A percentile compares a stretch with the other conserved stretches of the same genome.
Conservation (phyloP, 1,139 yeast species). For the Geotrichum australiense region DNA sequence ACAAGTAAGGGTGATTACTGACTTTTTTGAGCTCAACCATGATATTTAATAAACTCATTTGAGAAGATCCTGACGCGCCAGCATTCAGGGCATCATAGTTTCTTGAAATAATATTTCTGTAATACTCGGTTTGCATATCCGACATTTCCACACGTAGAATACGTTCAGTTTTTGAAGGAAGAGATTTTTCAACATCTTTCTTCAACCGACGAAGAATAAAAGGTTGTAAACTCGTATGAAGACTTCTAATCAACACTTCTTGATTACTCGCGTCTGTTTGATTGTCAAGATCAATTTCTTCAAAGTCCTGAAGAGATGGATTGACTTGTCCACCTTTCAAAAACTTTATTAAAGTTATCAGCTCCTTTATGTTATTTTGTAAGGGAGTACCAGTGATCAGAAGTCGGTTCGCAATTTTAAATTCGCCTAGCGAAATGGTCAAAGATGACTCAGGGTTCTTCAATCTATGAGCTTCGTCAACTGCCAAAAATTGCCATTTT, state of each 20-base stretch:
- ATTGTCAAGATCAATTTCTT: slow-evolving; percentile 82
- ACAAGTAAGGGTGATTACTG: slow-evolving; percentile 91
- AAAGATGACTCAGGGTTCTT: slow-evolving; percentile 91
- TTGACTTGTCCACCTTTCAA: slow-evolving; percentile 86
- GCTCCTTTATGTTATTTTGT: slow-evolving; percentile 90
- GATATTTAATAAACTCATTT: slow-evolving; percentile 76
- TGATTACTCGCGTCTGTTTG: slow-evolving; percentile 70
- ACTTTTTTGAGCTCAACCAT: slow-evolving; percentile 97
- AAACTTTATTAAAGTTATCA: slow-evolving; percentile 91
- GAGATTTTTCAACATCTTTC: slow-evolving; percentile 93
- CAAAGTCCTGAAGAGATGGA: slow-evolving; percentile 14
- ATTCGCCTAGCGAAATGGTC: slow-evolving; percentile 77
- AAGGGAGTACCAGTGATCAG: slow-evolving; percentile 97
- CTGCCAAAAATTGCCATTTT: slow-evolving; percentile 95
- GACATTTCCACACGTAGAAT: slow-evolving; percentile 91
- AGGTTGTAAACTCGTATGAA: slow-evolving; percentile 82
- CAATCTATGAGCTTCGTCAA: slow-evolving; percentile 96
- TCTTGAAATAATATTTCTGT: slow-evolving; percentile 84
- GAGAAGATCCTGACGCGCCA: slow-evolving; percentile 69
- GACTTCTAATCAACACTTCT: slow-evolving; percentile 77
- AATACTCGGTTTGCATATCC: slow-evolving; percentile 91
- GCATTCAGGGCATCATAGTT: slow-evolving; percentile 88
- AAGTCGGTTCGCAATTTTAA: slow-evolving; percentile 75
- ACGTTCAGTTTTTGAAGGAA: slow-evolving; percentile 92
- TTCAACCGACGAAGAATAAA: slow-evolving; percentile 86